Evolutionary conservation across 179 eudicot genomes (phyloP).

Genomic region (Beta lomatogona): DNA sequence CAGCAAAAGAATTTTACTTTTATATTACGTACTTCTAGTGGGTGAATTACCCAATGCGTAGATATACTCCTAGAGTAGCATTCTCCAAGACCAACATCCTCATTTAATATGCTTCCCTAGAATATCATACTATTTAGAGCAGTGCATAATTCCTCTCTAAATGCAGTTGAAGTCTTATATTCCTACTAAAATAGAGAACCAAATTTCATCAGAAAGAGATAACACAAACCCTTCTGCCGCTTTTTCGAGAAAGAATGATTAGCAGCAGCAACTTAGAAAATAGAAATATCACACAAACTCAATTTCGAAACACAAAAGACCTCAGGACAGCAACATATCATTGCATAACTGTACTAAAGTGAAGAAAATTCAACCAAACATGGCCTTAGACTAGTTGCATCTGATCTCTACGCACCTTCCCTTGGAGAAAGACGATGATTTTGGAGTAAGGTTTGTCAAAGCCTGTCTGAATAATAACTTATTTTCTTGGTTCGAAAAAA

Average conservation of each 20-base stretch:
- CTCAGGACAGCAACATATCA: background rate
- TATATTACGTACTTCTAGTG: no score
- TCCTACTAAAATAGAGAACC: no score
- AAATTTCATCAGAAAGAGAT: background rate
- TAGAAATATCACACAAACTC: background rate
- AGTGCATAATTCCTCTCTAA: background rate
- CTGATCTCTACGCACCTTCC: constrained; percentile 31
- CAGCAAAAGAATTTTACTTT: no score
- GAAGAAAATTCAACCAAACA: background rate
- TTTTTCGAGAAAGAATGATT: background rate
- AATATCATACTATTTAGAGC: background rate
- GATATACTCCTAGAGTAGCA: no score
- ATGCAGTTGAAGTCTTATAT: background rate
- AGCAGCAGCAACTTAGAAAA: background rate
- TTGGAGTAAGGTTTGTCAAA: constrained; percentile 19
- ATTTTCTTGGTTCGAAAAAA: background rate
- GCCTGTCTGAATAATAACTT: constrained; percentile 6
- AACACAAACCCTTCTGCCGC: background rate
- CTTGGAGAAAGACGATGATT: constrained; percentile 18
- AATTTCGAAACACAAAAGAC: background rate
- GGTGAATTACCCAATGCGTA: no score
- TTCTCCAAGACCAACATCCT: background rate
- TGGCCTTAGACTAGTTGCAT: background rate
- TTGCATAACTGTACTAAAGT: background rate
- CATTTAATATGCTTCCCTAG: background rate